These are phyloP conservation scores for Biancaea sappan DNA, from an alignment of 306 rosid species.

Conservation along the genomic window DNA sequence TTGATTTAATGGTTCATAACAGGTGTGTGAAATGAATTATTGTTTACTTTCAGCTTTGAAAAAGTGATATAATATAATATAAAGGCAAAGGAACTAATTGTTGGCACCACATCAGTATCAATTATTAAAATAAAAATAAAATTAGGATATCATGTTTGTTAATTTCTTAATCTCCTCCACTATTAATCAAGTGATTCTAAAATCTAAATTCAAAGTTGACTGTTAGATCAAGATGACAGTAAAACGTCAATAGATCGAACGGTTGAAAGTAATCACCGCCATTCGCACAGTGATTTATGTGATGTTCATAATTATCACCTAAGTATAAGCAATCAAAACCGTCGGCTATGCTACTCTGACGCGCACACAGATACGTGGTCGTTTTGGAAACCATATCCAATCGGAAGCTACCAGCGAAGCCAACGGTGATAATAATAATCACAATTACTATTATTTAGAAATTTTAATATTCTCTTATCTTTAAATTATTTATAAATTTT, in stretches of 20 bases:
- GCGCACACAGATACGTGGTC: slow-evolving; percentile 18
- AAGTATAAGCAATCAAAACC: background rate
- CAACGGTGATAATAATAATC: background rate
- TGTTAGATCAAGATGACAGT: background rate
- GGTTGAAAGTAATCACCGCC: background rate
- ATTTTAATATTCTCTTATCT: too few species aligned
- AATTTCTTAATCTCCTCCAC: too few species aligned
- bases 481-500: too few species aligned
- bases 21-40: background rate
- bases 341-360: background rate
- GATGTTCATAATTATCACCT: background rate
- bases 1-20: slow-evolving; percentile 31
- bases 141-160: too few species aligned
- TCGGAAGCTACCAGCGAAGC: background rate
- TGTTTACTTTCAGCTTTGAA: background rate
- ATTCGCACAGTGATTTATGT: background rate
- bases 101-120: background rate
- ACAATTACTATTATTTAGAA: background rate
- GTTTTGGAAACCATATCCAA: slow-evolving; percentile 21
- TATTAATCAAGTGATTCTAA: too few species aligned
- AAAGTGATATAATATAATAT: background rate
- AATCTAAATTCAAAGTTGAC: too few species aligned
- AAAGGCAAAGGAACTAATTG: background rate
- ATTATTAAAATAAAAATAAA: too few species aligned
- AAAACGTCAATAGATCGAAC: background rate